phyloP scores from a whole-genome alignment of 164 flowering plant genomes.

The Vitis amurensis region DNA sequence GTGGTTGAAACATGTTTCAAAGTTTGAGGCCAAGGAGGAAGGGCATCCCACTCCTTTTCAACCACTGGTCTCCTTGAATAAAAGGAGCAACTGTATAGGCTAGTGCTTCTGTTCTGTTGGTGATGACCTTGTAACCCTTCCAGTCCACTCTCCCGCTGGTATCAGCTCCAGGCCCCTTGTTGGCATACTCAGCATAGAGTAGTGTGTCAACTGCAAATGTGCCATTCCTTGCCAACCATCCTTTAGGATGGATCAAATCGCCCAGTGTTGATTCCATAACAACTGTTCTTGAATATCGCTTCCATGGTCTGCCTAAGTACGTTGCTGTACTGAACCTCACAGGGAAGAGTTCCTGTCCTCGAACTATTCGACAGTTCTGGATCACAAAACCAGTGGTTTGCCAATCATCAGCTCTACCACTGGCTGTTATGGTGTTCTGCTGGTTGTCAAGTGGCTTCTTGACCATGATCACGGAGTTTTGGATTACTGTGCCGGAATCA shows the following conservation, averaged over 20 bases:
- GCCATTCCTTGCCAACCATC: slow-evolving; percentile 5
- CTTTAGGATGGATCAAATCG: slow-evolving; percentile 12
- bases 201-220: slow-evolving; percentile 12
- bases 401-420: neutral
- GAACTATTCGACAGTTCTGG: slow-evolving; percentile 11
- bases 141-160: slow-evolving; percentile 29
- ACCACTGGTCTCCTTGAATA: slow-evolving; percentile 28
- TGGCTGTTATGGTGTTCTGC: slow-evolving; percentile 11
- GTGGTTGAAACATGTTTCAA: no score
- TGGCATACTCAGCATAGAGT: slow-evolving; percentile 33
- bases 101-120: slow-evolving; percentile 26
- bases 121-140: slow-evolving; percentile 31
- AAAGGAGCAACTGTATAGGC: slow-evolving; percentile 28
- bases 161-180: slow-evolving; percentile 36
- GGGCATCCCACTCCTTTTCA: slow-evolving; percentile 25
- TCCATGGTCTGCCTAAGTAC: slow-evolving; percentile 20
- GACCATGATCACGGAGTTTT: slow-evolving; percentile 5
- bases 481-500: slow-evolving; percentile 10
- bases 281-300: slow-evolving; percentile 8
- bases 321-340: neutral
- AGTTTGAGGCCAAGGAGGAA: slow-evolving; percentile 16
- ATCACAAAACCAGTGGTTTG: slow-evolving; percentile 9
- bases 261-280: slow-evolving; percentile 9
- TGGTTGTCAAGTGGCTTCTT: neutral
- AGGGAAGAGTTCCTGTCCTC: slow-evolving; percentile 10